A percentile compares a stretch with the other conserved stretches of the same genome.
Conservation (phyloP, 2,329 filamentous ascomycete genomes). For the Scedosporium boydii region DNA sequence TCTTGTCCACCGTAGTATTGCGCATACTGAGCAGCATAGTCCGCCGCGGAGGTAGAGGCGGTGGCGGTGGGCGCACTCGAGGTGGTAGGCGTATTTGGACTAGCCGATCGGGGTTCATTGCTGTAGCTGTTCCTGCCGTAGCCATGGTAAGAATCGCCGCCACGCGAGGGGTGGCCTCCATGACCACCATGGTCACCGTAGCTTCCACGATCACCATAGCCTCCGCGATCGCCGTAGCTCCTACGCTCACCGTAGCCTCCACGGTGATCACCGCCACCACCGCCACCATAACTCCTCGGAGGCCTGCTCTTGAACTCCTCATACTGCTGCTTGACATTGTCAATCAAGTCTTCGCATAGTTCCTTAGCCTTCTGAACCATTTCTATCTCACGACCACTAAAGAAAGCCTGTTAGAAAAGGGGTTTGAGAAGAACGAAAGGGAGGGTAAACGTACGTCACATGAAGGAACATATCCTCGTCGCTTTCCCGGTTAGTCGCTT, state of each 20-base stretch:
- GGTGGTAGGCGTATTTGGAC: conserved; percentile 26
- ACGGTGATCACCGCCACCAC: conserved; percentile 21
- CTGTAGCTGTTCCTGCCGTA: conserved; percentile 13
- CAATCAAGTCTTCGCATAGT: conserved; percentile 78
- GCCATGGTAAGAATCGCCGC: conserved; percentile 19
- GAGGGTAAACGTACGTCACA: conserved; percentile 60
- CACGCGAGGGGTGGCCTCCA: conserved; percentile 13
- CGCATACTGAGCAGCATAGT: conserved; percentile 75
- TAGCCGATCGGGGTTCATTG: conserved; percentile 8
- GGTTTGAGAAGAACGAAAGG: neutral
- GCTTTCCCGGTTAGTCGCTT: conserved; percentile 77
- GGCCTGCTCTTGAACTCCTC: conserved; percentile 82
- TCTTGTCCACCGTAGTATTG: conserved; percentile 70
- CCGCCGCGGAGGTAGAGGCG: conserved; percentile 22
- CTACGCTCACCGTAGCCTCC: conserved; percentile 21
- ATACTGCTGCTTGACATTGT: conserved; percentile 81
- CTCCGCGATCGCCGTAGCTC: conserved; percentile 11
- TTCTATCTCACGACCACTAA: conserved; percentile 72
- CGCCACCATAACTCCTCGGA: conserved; percentile 44
- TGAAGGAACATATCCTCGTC: conserved; percentile 96
- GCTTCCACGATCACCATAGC: conserved; percentile 10
- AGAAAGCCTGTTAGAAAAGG: conserved; percentile 20
- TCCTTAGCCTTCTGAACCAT: conserved; percentile 83
- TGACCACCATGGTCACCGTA: conserved; percentile 16
- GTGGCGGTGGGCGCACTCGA: conserved; percentile 14